These are phyloP conservation scores for Cyclocybe aegerita DNA, from an alignment of 768 basidiomycete genomes.

Conservation along the genomic window DNA sequence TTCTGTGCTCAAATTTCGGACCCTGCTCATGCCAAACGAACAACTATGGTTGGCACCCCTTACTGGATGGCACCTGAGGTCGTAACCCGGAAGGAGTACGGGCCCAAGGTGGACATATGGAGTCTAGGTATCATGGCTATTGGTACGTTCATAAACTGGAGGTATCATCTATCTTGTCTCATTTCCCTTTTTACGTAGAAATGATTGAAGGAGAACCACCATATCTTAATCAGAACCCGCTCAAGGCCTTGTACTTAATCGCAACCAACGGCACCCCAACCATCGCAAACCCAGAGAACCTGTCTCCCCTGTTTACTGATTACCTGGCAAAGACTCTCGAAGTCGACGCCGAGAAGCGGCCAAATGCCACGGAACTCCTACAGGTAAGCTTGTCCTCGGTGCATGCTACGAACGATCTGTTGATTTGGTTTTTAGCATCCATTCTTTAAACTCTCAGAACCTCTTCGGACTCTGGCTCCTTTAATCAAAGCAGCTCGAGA, in stretches of 20 bases:
- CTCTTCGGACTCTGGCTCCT: slow-evolving; percentile 80
- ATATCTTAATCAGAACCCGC: slow-evolving; percentile 93
- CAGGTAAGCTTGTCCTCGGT: slow-evolving; percentile 42
- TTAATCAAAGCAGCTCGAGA: slow-evolving; percentile 92
- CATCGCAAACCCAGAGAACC: slow-evolving; percentile 83
- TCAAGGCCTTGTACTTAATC: slow-evolving; percentile 96
- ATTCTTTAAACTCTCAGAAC: slow-evolving; percentile 88
- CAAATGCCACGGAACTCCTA: slow-evolving; percentile 78
- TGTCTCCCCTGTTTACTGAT: slow-evolving; percentile 79
- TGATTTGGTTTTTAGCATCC: slow-evolving; percentile 54
- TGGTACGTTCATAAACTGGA: slow-evolving; percentile 44
- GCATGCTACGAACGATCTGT: not conserved
- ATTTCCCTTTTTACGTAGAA: slow-evolving; percentile 45
- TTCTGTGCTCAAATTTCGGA: slow-evolving; percentile 97
- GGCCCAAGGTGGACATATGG: slow-evolving; percentile 99
- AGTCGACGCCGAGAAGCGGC: slow-evolving; percentile 94
- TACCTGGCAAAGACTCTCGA: slow-evolving; percentile 88
- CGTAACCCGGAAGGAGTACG: slow-evolving; percentile 96
- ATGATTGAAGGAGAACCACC: slow-evolving; percentile 99
- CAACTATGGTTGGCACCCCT: slow-evolving; percentile 97
- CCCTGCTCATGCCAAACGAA: slow-evolving; percentile 85
- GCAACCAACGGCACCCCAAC: slow-evolving; percentile 98
- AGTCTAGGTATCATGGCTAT: slow-evolving; percentile 95
- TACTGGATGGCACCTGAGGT: slow-evolving; percentile 99
- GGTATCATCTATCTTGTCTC: slow-evolving; percentile 3